Base-by-base conservation (phyloP, 208 protist species). In the Trypanosoma cruzi region DNA sequence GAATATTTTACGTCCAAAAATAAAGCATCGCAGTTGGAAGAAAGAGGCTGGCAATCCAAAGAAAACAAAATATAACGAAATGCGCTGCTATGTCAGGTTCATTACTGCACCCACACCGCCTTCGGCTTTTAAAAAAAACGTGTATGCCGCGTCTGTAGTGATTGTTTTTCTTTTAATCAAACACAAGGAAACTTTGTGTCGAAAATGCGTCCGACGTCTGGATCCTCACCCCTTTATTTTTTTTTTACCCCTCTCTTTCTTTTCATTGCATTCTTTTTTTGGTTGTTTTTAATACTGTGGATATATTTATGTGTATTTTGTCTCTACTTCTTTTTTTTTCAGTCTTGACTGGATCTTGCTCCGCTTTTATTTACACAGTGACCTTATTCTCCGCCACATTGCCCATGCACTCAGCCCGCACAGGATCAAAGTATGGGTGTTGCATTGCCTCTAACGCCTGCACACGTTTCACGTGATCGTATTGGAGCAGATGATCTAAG, bases 361-460 rank as follows among this genome's bases (percentile, higher is more conserved):
- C 56, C 36, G n/a, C 4, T 20, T 36, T 44, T 32, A 5, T 13
- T 20, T 71, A 64, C 22, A 18, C 22, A 31, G 20, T 11, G 28
- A 14, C 54, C 42, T 32, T 31, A 56, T 64, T 52, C 24, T 64
- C 68, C 18, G 64, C 53, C 26, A 55, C 26, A 11, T 62, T 75
- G 14, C 44, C 62, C 49, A 46, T 75, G 36, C 62, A 69, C 49
- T 84, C 79, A 22, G 77, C 76, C 24, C 93, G 83, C 10, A 99
- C 82, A 10, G 93, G 86, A 68, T 97, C 95, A 81, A 99, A 99
- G 75, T 99, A 99, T 10, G 98, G 96, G 79, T 99, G 99, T 44
- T 95, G 79, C 90, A 99, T 98, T 2, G 99, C 99, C 84, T 99
- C 99, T 48, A 90, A 77, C 7, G 98, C 98, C 28, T 99, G 99